These are phyloP conservation scores for Thielaviopsis populi DNA, from an alignment of 2,329 filamentous ascomycete species.

Conservation along the genomic window DNA sequence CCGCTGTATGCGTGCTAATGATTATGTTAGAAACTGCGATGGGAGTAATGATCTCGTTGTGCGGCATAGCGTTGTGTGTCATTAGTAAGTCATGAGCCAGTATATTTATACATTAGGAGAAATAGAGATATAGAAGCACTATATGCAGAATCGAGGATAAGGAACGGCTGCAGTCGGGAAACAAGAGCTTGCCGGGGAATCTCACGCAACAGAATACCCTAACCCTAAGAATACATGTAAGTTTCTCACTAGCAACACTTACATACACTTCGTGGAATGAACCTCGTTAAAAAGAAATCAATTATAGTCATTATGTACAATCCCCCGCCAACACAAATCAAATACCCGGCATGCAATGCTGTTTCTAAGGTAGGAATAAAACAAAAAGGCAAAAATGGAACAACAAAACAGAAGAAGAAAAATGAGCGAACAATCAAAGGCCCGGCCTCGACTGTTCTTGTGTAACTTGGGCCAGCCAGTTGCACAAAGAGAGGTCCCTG, in stretches of 20 bases:
- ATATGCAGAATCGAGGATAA: too few species aligned
- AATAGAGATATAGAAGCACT: too few species aligned
- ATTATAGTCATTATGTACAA: constrained; percentile 4
- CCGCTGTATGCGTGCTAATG: not conserved
- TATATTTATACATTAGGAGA: constrained; percentile 12
- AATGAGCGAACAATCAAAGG: not conserved
- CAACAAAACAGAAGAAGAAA: not conserved
- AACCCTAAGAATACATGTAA: too few species aligned
- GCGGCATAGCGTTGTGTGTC: constrained; percentile 72
- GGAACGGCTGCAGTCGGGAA: too few species aligned
- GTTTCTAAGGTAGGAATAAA: constrained; percentile 8
- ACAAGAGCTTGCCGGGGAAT: too few species aligned
- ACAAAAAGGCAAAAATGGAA: not conserved
- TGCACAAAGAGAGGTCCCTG: constrained; percentile 7
- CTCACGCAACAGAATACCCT: too few species aligned
- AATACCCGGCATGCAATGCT: constrained; percentile 1
- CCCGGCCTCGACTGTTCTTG: not conserved
- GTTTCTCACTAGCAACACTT: too few species aligned
- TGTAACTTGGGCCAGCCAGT: constrained; percentile 3
- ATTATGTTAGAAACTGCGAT: constrained; percentile 56
- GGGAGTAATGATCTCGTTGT: constrained; percentile 65
- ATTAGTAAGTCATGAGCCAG: constrained; percentile 38
- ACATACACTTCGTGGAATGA: too few species aligned
- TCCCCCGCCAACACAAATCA: not conserved
- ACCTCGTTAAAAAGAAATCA: not conserved